Conservation (phyloP, 805 yeast genomes). For the Yamadazyma akitaensis region DNA sequence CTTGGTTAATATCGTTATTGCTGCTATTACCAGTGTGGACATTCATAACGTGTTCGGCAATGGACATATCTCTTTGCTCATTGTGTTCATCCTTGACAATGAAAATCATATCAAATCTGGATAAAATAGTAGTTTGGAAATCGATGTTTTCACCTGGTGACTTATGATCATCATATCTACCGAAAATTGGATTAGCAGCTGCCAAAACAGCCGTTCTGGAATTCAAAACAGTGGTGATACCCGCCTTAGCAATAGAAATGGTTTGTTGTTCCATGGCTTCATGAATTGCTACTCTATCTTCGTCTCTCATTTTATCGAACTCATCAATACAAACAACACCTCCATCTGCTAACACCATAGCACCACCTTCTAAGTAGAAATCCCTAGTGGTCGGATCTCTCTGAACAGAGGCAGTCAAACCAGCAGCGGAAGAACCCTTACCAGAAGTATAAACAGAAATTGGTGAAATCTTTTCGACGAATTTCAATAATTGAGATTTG, state of each 20-base stretch:
- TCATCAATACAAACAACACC: slow-evolving; percentile 99
- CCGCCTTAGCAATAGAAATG: slow-evolving; percentile 97
- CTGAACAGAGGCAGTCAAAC: slow-evolving; percentile 97
- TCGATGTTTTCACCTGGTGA: slow-evolving; percentile 98
- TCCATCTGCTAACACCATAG: slow-evolving; percentile 99
- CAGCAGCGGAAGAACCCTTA: slow-evolving; percentile 99
- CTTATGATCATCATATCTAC: slow-evolving; percentile 93
- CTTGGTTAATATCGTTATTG: slow-evolving; percentile 39
- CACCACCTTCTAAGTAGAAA: slow-evolving; percentile 97
- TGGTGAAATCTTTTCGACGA: slow-evolving; percentile 92
- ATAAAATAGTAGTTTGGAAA: slow-evolving; percentile 93
- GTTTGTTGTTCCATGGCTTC: slow-evolving; percentile 99
- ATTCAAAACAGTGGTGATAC: slow-evolving; percentile 93
- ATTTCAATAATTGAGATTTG: slow-evolving; percentile 90
- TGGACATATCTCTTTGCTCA: slow-evolving; percentile 75
- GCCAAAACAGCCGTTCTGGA: slow-evolving; percentile 96
- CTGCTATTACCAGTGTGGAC: slow-evolving; percentile 76
- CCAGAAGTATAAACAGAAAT: slow-evolving; percentile 96
- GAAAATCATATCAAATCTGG: slow-evolving; percentile 98
- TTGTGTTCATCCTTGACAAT: slow-evolving; percentile 95
- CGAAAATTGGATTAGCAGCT: slow-evolving; percentile 97
- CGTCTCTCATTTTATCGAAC: slow-evolving; percentile 98
- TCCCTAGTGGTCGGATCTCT: slow-evolving; percentile 85
- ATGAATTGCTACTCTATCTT: slow-evolving; percentile 97
- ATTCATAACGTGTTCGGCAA: slow-evolving; percentile 93